Base-by-base conservation (phyloP, 192 early-diverging fungal genomes). In the Coemansia sp. region DNA sequence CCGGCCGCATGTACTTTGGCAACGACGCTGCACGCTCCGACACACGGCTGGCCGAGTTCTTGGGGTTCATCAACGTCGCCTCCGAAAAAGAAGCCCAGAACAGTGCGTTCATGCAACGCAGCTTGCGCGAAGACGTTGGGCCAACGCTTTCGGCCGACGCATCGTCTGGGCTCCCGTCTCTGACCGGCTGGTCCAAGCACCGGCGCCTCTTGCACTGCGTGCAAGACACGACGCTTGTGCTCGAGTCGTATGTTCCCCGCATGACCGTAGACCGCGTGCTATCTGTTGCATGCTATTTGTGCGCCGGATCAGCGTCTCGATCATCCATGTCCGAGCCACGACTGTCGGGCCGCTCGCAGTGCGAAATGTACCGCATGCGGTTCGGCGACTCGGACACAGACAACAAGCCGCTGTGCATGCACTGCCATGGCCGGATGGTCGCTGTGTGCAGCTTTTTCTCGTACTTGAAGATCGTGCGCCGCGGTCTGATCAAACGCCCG, bases 391-490 rank as follows among this genome's bases (percentile, higher is more conserved):
- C 69, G 67, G 76, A 73, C 57, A 54, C 63, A 16, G 71, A 79
- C 53, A 79, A 65, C 64, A 79, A 79, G 63, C 71, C 76, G 21
- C 60, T 79, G 63, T 73, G 71, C 64, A 41, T 51, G 2, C 71
- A 67, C 51, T 73, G 71, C 61, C 76, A 79, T 37, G 59, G 39
- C 9, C 75, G 75, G 39, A 79, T 79, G 76, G 71, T 79, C 16
- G 47, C 76, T 1, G 68, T 79, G 55, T 79, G 76, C 71, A 79
- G 76, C 71, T 79, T 79, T 68, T 79, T 73, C 54, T 48, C 71
- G 35, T 79, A 79, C 48, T 64, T 79, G 43, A 65, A 69, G 31
- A 79, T 73, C 16, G 76, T 73, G 14, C 76, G 76, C 57, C 65
- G 72, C 60, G 71, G 76, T 12, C 68, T 79, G 22, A 79, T 70